Evolutionary conservation across 2,329 filamentous ascomycete species (phyloP).

Genomic region (Aspergillus sojae): DNA sequence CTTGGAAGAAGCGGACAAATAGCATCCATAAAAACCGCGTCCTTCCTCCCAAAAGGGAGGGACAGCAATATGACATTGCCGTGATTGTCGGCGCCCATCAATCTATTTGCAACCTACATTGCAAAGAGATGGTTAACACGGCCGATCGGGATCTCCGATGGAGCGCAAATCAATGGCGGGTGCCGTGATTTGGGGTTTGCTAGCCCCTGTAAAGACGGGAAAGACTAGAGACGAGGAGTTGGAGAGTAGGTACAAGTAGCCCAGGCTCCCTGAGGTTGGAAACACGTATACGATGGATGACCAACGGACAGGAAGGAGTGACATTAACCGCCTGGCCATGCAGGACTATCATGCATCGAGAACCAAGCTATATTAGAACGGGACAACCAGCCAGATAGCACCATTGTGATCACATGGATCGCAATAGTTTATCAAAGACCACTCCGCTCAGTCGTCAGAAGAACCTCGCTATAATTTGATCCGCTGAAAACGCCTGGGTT

Average conservation of each 20-base stretch:
- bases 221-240: slow-evolving; percentile 31
- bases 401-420: slow-evolving; percentile 28
- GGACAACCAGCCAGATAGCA: slow-evolving; percentile 39
- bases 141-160: slow-evolving; percentile 58
- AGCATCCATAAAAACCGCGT: slow-evolving; percentile 93
- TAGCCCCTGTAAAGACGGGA: slow-evolving; percentile 25
- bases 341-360: slow-evolving; percentile 21
- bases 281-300: slow-evolving; percentile 52
- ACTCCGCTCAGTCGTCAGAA: slow-evolving; percentile 45
- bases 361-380: slow-evolving; percentile 37
- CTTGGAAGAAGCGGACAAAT: slow-evolving; percentile 80
- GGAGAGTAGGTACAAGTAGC: slow-evolving; percentile 42
- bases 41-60: slow-evolving; percentile 44
- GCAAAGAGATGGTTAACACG: slow-evolving; percentile 67
- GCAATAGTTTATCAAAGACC: slow-evolving; percentile 36
- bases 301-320: slow-evolving; percentile 15
- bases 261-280: slow-evolving; percentile 47
- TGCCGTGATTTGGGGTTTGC: slow-evolving; percentile 57
- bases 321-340: slow-evolving; percentile 17
- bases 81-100: slow-evolving; percentile 59
- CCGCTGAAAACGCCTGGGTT: slow-evolving; percentile 29
- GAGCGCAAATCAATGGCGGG: slow-evolving; percentile 54
- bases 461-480: slow-evolving; percentile 58
- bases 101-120: slow-evolving; percentile 55
- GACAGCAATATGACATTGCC: slow-evolving; percentile 30